Evolutionary conservation across 2,329 filamentous ascomycete genomes (phyloP).

Genomic region (Aspergillus unguis): DNA sequence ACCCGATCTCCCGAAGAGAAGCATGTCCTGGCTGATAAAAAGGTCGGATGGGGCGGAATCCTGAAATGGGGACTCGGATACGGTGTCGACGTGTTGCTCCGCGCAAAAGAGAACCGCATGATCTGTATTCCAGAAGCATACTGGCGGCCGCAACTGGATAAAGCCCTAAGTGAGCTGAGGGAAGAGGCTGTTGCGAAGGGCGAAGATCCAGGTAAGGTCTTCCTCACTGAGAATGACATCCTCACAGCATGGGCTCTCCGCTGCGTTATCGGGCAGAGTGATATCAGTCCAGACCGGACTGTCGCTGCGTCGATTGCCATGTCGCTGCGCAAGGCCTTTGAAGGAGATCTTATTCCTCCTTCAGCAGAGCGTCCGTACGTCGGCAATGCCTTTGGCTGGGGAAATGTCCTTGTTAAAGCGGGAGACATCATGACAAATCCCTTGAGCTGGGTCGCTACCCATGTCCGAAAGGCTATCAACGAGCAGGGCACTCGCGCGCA

Average conservation of each 20-base stretch:
- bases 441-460: constrained; percentile 16
- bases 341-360: constrained; percentile 15
- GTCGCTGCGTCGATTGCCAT: constrained; percentile 15
- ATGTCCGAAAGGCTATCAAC: constrained; percentile 16
- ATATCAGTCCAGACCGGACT: constrained; percentile 7
- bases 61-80: constrained; percentile 18
- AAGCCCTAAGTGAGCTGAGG: constrained; percentile 15
- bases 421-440: constrained; percentile 13
- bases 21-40: constrained; percentile 3
- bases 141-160: constrained; percentile 16
- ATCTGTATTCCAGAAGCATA: constrained; percentile 16
- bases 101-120: constrained; percentile 20
- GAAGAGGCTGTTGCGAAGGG: constrained; percentile 10
- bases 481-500: constrained; percentile 17
- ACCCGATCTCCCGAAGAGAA: not conserved
- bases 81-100: constrained; percentile 16
- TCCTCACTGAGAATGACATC: constrained; percentile 18
- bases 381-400: constrained; percentile 19
- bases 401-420: constrained; percentile 13
- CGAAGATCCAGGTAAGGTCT: constrained; percentile 12
- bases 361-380: constrained; percentile 15
- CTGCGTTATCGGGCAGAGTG: constrained; percentile 14
- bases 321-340: constrained; percentile 19
- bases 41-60: constrained; percentile 13
- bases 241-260: constrained; percentile 18